Evolutionary conservation across 2,329 filamentous ascomycete genomes (phyloP), one percentile per base, ranked within the genome.

Genomic region (Trichophyton simii): DNA sequence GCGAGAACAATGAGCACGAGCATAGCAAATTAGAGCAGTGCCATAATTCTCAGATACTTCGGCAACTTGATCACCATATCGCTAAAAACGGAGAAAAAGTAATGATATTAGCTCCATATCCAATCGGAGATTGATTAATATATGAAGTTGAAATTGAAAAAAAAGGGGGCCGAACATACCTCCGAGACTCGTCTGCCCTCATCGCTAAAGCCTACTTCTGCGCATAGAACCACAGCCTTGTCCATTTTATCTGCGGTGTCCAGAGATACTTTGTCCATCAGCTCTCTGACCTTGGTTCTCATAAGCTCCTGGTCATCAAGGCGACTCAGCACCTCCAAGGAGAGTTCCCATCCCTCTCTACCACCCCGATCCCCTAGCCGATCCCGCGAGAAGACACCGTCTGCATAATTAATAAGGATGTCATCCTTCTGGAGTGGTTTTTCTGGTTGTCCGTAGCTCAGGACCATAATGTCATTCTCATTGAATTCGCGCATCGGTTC

Each of bases 11-110:
- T 95, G 91, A 2, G 91, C 88, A 11, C 95, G 83, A 25, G 92
- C 88, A 72, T 94, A 97, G 77, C 95, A 96, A 76, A 94, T 86
- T 20, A 97, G 80, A 0, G 90, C 89, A 65, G 92, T 85, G 60
- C 92, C 92, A 67, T 92, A 96, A 60, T 87, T 83, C 67, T 89
- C 83, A 0, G 87, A 87, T 48, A 84, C 82, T 63, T 85, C 81
- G 9, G 86, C 83, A 44, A 96, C 80, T 57, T 86, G 81, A 66
- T 96, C 87, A 62, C 91, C 92, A 71, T 90, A 96, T 66, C 87
- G 85, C 89, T 95, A 68, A 31, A 31, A 20, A n/a, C 3, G 9
- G 11, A 36, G 34, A 36, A 66, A 52, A 61, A 55, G 41, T 13
- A 58, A 36, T 48, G 46, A 13, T 28, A 18, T 60, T 60, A 41